Percentiles rank a stretch among this genome's conserved stretches.
phyloP scores from a whole-genome alignment of 2,329 filamentous ascomycete genomes.

The Tolypocladium capitatum region DNA sequence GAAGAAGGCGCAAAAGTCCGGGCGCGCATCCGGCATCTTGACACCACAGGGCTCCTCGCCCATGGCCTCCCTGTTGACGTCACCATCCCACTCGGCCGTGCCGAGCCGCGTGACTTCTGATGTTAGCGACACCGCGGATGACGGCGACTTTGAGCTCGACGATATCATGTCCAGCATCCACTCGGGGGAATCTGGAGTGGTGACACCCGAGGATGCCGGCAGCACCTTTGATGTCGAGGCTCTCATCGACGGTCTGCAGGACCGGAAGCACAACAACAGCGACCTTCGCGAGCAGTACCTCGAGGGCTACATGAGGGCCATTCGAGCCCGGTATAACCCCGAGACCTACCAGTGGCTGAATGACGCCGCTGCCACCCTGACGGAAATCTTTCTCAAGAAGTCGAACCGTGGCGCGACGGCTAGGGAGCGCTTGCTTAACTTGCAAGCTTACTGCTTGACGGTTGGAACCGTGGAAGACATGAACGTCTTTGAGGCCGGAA shows the following conservation, averaged over 20 bases:
- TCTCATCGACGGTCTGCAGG: slow-evolving; percentile 56
- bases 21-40: slow-evolving; percentile 41
- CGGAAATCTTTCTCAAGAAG: slow-evolving; percentile 55
- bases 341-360: slow-evolving; percentile 32
- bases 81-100: slow-evolving; percentile 44
- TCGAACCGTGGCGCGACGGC: slow-evolving; percentile 56
- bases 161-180: slow-evolving; percentile 30
- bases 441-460: slow-evolving; percentile 61
- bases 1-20: slow-evolving; percentile 48
- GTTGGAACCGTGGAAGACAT: slow-evolving; percentile 52
- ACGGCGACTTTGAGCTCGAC: slow-evolving; percentile 24
- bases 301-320: slow-evolving; percentile 26
- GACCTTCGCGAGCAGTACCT: slow-evolving; percentile 47
- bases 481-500: slow-evolving; percentile 17
- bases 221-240: slow-evolving; percentile 47
- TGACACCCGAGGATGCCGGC: slow-evolving; percentile 52
- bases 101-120: slow-evolving; percentile 52
- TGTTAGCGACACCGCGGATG: slow-evolving; percentile 39
- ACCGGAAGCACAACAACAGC: slow-evolving; percentile 64
- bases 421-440: slow-evolving; percentile 54
- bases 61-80: slow-evolving; percentile 40
- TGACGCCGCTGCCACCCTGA: slow-evolving; percentile 41
- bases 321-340: slow-evolving; percentile 33
- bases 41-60: slow-evolving; percentile 50
- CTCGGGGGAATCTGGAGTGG: slow-evolving; percentile 30